Base-by-base conservation (phyloP, 768 basidiomycete species). In the Termitomyces sp. region DNA sequence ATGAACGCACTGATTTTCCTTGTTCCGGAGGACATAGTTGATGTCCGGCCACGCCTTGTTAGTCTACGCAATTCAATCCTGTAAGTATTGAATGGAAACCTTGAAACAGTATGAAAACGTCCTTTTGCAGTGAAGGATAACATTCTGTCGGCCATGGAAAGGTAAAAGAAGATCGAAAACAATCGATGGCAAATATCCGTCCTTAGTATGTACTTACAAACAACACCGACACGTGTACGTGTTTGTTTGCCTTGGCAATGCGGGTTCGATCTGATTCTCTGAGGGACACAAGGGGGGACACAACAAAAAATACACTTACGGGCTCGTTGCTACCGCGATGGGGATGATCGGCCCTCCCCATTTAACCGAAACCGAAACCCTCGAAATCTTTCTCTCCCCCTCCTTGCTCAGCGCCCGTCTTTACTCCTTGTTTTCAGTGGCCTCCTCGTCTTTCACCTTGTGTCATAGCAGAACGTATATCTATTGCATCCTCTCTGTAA, bases 1-100 rank as follows among this genome's bases (percentile, higher is more conserved):
- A 88, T 95, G 88, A 92, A 93, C 56, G 92, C 93, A 5, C 74
- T 97, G 66, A 98, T 98, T 67, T 98, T 98, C 82, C 76, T 98
- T 59, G 96, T 98, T 0, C 95, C 96, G 0, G 96, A 98, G 69
- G 95, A 95, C 74, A 95, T 98, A 66, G 94, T 98, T 38, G 95
- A 98, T 71, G 83, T 98, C 61, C 87, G 96, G 46, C 86, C 94
- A 35, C 86, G 93, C 59, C 79, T 97, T 71, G 94, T 96, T 70
- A 43, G 90, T 79, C 20, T 28, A 30, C 26, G 40, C 53, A 16
- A 50, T 20, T 52, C 41, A 40, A 2, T 16, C 26, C 18, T 43
- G 13, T 20, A 28, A n/a, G n/a, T n/a, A n/a, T n/a, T 20, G 14
- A 43, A n/a, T n/a, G 16, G 4, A 20, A 36, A 35, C 13, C 23